phyloP scores from a whole-genome alignment of 2,329 filamentous ascomycete genomes.

The Trichophyton simii region DNA sequence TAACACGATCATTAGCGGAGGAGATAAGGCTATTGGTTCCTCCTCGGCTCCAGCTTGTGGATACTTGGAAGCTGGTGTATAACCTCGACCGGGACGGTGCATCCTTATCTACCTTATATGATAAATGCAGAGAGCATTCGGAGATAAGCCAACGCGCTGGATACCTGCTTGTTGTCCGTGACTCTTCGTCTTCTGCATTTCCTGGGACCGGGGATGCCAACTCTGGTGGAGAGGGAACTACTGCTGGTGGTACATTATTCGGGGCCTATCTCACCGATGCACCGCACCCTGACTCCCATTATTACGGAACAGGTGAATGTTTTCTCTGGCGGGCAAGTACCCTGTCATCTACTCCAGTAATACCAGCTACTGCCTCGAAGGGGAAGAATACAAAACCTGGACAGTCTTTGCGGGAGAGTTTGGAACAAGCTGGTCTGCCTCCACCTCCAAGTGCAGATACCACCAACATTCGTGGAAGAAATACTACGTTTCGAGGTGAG shows the following conservation, averaged over 20 bases:
- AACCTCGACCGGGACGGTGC: constrained; percentile 86
- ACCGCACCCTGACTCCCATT: constrained; percentile 67
- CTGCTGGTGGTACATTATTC: constrained; percentile 46
- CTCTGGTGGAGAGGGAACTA: constrained; percentile 26
- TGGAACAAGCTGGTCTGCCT: constrained; percentile 46
- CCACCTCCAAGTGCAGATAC: constrained; percentile 58
- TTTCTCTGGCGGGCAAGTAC: constrained; percentile 74
- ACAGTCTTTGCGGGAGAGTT: constrained; percentile 23
- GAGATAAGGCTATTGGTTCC: constrained; percentile 86
- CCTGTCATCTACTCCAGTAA: constrained; percentile 40
- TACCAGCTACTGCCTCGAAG: constrained; percentile 12
- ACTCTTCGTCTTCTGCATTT: constrained; percentile 37
- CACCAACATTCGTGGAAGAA: constrained; percentile 44
- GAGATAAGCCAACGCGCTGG: constrained; percentile 58
- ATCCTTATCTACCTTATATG: constrained; percentile 73
- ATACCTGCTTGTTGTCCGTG: constrained; percentile 78
- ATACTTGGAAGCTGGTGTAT: constrained; percentile 77
- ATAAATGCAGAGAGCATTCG: constrained; percentile 56
- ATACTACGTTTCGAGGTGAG: constrained; percentile 43
- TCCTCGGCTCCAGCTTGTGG: constrained; percentile 70
- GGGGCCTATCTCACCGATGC: constrained; percentile 88
- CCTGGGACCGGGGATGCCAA: constrained; percentile 6
- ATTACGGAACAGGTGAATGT: constrained; percentile 93
- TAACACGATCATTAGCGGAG: constrained; percentile 66
- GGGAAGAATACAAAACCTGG: not conserved